Evolutionary conservation across 805 yeast genomes (phyloP), one percentile per base, ranked within the genome.

Genomic region (Myxozyma sirexii): DNA sequence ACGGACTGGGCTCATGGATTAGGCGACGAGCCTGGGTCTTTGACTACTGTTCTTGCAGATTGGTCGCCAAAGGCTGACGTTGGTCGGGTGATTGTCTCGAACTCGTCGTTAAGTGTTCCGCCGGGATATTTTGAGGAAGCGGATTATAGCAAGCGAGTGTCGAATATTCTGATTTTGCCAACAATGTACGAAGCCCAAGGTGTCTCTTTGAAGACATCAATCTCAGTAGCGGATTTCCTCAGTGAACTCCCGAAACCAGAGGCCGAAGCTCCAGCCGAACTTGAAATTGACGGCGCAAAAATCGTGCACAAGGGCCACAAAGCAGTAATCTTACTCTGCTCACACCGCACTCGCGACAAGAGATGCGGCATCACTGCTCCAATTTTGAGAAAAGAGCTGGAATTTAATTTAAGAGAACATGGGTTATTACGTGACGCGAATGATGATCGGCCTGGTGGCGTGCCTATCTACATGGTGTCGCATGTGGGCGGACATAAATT

Each of bases 401-500:
- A 90, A 47, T 71, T 80, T 7, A 82, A 87, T 65, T 76, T 93
- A 44, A 78, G 96, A 59, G 89, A 88, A 3, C 76, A 81, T 37
- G 96, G 85, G 2, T 75, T 88, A 17, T 82, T 83, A 66, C 80
- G 98, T 68, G 97, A 93, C 72, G 72, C 76, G 31, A 86, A 88
- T 12, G 97, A 92, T 72, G 80, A 78, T 50, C 80, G 91, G 56
- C 84, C 88, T 0, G 85, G 80, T 33, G 98, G 97, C 5, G 89
- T 87, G 0, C 76, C 77, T 4, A 90, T 91, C 1, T 77, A 81
- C 1, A 91, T 72, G 67, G 81, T 88, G 31, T 91, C 89, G 69
- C 99, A 93, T 72, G 88, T 93, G 27, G 99, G 99, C 5, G 98
- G 98, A 4, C 99, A 93, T 75, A 94, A 94, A 73, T 94, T 79